Percentiles rank a stretch among this genome's conserved stretches.
Conservation (phyloP, 768 basidiomycete genomes). For the Candolleomyces eurysporus region DNA sequence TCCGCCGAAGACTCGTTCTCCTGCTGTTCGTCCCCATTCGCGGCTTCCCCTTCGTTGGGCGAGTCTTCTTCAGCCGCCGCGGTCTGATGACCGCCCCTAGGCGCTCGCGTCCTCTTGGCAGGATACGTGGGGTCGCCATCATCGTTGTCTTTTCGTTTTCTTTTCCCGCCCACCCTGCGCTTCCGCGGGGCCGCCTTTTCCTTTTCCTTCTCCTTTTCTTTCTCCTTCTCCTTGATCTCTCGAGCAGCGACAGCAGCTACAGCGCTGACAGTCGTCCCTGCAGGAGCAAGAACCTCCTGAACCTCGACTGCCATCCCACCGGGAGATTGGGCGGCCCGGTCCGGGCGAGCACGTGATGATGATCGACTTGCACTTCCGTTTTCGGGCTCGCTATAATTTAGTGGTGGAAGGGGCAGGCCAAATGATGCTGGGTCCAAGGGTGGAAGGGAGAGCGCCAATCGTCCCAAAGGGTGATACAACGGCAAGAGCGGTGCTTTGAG, state of each 20-base stretch:
- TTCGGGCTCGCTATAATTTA: slow-evolving; percentile 15
- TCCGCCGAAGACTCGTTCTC: not conserved
- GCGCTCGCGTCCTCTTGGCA: slow-evolving; percentile 61
- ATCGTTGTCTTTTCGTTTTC: slow-evolving; percentile 57
- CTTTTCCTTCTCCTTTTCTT: slow-evolving; percentile 21
- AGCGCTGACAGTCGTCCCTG: slow-evolving; percentile 21
- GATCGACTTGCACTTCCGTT: slow-evolving; percentile 11
- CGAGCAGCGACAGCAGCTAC: slow-evolving; percentile 33
- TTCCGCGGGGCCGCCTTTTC: slow-evolving; percentile 53
- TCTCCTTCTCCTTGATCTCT: slow-evolving; percentile 34
- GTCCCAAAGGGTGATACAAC: slow-evolving; percentile 66
- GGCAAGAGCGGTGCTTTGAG: slow-evolving; percentile 42
- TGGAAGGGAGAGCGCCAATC: slow-evolving; percentile 62
- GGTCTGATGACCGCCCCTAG: slow-evolving; percentile 31
- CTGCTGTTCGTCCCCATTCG: not conserved
- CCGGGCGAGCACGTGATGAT: slow-evolving; percentile 38
- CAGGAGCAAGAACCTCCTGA: slow-evolving; percentile 22
- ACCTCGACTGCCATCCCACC: not conserved
- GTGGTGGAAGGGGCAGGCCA: slow-evolving; percentile 48
- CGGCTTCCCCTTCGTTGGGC: not conserved
- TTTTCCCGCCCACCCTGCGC: slow-evolving; percentile 38
- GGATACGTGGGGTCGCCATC: slow-evolving; percentile 69
- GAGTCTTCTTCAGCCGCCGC: not conserved
- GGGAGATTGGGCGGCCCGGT: not conserved
- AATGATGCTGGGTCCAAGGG: slow-evolving; percentile 56